Base-by-base conservation (phyloP, 192 early-diverging fungal species). In the Kickxella alabastrina region DNA sequence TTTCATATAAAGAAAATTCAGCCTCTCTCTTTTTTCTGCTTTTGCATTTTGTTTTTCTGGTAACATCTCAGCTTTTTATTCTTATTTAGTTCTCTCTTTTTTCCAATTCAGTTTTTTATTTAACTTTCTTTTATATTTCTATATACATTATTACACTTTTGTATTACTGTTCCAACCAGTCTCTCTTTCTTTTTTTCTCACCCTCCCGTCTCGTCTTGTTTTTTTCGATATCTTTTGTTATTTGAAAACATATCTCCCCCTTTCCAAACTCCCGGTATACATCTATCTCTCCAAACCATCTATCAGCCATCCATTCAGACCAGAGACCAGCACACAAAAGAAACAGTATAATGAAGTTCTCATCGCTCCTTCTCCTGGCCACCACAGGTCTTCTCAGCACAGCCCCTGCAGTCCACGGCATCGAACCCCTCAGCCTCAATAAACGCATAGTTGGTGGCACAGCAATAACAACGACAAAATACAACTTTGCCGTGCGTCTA, bases 401-500 rank as follows among this genome's bases (percentile, higher is more conserved):
- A 32, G 31, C 31, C 31, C 31, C 6, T 32, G 31, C 31, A 32
- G 31, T 6, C 6, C 31, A 32, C 31, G 12, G 31, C 31, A 32
- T 32, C 12, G 31, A 32, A 12, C 31, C 31, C 6, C 31, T 32
- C 6, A 12, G 31, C 6, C 31, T 58, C 35, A 32, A 58, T 27
- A 60, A 61, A 51, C 65, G 66, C 19, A 76, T 76, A 12, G 45
- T 76, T 0, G 62, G 66, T 27, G 73, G 73, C 15, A 42, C 15
- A 1, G 1, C 13, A 1, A 61, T 63, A 2, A 6, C 31, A 14
- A 32, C 28, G 6, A 42, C 47, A 44, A 38, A 53, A 19, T 65
- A 69, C 34, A 48, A 57, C 26, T 76, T 65, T 19, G 73, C 73
- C 0, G 73, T 76, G 39, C 65, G 58, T 0, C 66, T 76, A 4